Evolutionary conservation across 805 yeast genomes (phyloP), one percentile per base, ranked within the genome.

Genomic region (Saccharomyces eubayanus): DNA sequence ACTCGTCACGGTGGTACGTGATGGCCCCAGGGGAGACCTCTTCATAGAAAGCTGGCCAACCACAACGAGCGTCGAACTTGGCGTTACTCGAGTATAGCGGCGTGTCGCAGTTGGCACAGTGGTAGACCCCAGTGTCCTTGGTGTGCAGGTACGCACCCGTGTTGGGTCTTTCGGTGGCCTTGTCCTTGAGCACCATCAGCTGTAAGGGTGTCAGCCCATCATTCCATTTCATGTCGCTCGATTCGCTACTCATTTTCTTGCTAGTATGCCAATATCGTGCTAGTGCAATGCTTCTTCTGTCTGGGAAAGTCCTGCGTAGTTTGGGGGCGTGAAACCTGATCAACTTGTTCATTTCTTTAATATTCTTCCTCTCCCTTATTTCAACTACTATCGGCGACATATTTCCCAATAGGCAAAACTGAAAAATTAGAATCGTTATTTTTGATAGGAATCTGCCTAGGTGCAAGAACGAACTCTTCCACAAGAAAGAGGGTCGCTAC

Each of bases 11-110:
- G 55, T 78, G 71, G 11, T 85, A 75, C 21, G 70, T 76, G 43
- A 94, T 77, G 5, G 96, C 77, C 0, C 90, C 91, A 0, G 96
- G 95, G 43, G 88, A 74, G 0, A 96, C 53, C 31, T 65, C 97
- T 54, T 89, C 86, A 69, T 85, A 92, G 70, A 94, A 94, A 0
- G 97, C 91, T 1, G 99, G 99, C 99, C 99, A 94, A 2, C 99
- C 99, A 70, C 99, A 94, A 52, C 89, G 89, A 11, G 96, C 82
- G 54, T 85, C 84, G 63, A 94, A 94, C 69, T 94, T 92, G 3
- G 96, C 79, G 31, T 77, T 74, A 29, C 96, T 83, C 56, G 78
- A 78, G 70, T 94, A 94, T 30, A 94, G 72, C 11, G 97, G 96
- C 47, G 79, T 74, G 50, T 76, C 77, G 71, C 99, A 94, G 5